Conservation (phyloP, 2,329 filamentous ascomycete genomes). For the Epichloe bromicola region DNA sequence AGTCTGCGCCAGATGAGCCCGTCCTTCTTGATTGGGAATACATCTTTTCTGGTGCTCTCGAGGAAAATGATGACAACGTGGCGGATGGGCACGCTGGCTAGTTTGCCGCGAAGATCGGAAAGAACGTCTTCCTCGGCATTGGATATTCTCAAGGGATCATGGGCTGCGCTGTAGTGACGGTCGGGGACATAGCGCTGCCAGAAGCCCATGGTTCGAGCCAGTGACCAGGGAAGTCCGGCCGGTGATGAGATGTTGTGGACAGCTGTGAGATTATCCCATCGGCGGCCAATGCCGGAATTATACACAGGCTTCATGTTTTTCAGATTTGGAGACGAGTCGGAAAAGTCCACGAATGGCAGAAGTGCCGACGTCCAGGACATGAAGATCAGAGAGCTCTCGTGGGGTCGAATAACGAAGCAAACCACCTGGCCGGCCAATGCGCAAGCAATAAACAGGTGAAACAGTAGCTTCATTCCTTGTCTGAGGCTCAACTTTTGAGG, state of each 20-base stretch:
- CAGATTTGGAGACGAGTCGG: conserved; percentile 14
- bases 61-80: conserved; percentile 31
- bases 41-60: conserved; percentile 31
- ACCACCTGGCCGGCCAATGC: conserved; percentile 12
- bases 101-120: conserved; percentile 12
- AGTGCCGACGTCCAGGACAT: conserved; percentile 22
- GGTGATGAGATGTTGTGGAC: conserved; percentile 11
- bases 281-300: conserved; percentile 10
- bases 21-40: conserved; percentile 30
- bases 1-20: conserved; percentile 25
- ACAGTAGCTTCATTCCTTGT: neutral
- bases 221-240: conserved; percentile 16
- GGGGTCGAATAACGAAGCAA: conserved; percentile 13
- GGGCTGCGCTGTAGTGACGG: conserved; percentile 18
- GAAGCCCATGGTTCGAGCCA: conserved; percentile 9
- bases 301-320: conserved; percentile 12
- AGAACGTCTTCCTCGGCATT: conserved; percentile 23
- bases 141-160: conserved; percentile 27
- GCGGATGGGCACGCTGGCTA: conserved; percentile 23
- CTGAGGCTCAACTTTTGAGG: neutral
- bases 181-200: conserved; percentile 17
- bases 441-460: conserved; percentile 8
- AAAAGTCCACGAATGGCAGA: conserved; percentile 21
- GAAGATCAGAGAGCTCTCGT: conserved; percentile 19
- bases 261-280: conserved; percentile 18